Evolutionary conservation across 1,139 yeast genomes (phyloP).

Genomic region (Hemisphaericaspora xylofermentans): DNA sequence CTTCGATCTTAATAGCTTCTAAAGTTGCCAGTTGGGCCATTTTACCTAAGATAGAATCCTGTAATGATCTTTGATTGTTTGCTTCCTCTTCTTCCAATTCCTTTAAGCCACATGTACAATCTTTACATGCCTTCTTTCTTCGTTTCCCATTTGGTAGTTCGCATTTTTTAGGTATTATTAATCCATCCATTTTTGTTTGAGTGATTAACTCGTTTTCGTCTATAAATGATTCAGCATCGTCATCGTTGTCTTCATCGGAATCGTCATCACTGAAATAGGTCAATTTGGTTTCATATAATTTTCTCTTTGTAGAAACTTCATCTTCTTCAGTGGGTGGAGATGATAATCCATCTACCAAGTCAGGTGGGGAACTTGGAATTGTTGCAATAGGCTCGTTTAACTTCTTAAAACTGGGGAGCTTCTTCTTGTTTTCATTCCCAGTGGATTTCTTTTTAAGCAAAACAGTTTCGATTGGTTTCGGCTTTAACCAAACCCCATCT

Average conservation of each 20-base stretch:
- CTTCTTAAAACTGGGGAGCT: constrained; percentile 30
- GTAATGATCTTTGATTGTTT: constrained; percentile 46
- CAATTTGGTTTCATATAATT: constrained; percentile 47
- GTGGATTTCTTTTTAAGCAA: constrained; percentile 28
- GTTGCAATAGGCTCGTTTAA: constrained; percentile 12
- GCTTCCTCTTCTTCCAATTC: constrained; percentile 69
- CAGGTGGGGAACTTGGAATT: constrained; percentile 16
- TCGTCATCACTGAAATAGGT: constrained; percentile 54
- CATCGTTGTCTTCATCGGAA: constrained; percentile 25
- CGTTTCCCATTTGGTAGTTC: constrained; percentile 56
- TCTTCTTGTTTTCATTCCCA: constrained; percentile 9
- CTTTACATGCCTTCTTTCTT: constrained; percentile 89
- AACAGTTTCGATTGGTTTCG: constrained; percentile 31
- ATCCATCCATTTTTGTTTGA: constrained; percentile 26
- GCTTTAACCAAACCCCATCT: constrained; percentile 41
- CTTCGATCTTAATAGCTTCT: constrained; percentile 56
- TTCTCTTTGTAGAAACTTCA: constrained; percentile 41
- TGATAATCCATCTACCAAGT: constrained; percentile 46
- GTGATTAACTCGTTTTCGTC: constrained; percentile 45
- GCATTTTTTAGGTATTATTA: constrained; percentile 50
- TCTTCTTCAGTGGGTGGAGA: constrained; percentile 27
- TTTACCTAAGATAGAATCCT: constrained; percentile 43
- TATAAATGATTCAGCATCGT: constrained; percentile 28
- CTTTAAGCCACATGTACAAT: constrained; percentile 94
- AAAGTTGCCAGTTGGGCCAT: constrained; percentile 53